Conservation (phyloP, 345 rosid genomes). For the Laguncularia racemosa region DNA sequence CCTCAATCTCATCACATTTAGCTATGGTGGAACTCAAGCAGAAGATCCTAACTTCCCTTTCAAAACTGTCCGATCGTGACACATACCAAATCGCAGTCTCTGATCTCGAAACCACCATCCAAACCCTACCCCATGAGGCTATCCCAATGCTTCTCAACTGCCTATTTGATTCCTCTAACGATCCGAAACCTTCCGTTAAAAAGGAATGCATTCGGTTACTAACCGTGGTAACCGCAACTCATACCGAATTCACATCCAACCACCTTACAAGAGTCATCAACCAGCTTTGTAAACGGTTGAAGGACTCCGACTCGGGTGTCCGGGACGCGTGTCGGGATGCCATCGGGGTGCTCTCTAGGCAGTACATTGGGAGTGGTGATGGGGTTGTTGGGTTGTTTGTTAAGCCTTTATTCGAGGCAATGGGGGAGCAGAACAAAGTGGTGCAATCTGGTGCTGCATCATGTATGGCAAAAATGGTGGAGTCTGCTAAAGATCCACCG, state of each 20-base stretch:
- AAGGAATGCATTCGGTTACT: slow-evolving; percentile 76
- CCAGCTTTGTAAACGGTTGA: slow-evolving; percentile 51
- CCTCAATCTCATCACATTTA: slow-evolving; percentile 69
- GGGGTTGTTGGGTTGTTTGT: slow-evolving; percentile 64
- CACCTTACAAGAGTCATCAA: slow-evolving; percentile 68
- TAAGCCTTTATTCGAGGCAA: slow-evolving; percentile 87
- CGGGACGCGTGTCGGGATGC: slow-evolving; percentile 88
- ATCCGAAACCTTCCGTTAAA: slow-evolving; percentile 82
- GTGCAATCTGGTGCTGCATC: slow-evolving; percentile 87
- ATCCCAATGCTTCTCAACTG: slow-evolving; percentile 87
- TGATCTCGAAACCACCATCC: slow-evolving; percentile 72
- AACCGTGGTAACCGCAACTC: slow-evolving; percentile 48
- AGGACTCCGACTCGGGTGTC: slow-evolving; percentile 88
- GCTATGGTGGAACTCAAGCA: slow-evolving; percentile 98
- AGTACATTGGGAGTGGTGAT: slow-evolving; percentile 53
- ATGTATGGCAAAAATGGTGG: slow-evolving; percentile 92
- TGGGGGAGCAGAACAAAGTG: slow-evolving; percentile 93
- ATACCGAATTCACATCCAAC: slow-evolving; percentile 52
- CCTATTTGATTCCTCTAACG: slow-evolving; percentile 75
- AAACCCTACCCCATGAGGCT: slow-evolving; percentile 63
- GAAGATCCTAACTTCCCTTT: slow-evolving; percentile 69
- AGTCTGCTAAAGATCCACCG: slow-evolving; percentile 57
- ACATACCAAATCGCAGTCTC: slow-evolving; percentile 91
- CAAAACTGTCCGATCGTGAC: slow-evolving; percentile 92
- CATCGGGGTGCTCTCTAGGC: slow-evolving; percentile 62